Evolutionary conservation across 306 rosid genomes (phyloP), one percentile per base, ranked within the genome.

Genomic region (Nissolia schottii): DNA sequence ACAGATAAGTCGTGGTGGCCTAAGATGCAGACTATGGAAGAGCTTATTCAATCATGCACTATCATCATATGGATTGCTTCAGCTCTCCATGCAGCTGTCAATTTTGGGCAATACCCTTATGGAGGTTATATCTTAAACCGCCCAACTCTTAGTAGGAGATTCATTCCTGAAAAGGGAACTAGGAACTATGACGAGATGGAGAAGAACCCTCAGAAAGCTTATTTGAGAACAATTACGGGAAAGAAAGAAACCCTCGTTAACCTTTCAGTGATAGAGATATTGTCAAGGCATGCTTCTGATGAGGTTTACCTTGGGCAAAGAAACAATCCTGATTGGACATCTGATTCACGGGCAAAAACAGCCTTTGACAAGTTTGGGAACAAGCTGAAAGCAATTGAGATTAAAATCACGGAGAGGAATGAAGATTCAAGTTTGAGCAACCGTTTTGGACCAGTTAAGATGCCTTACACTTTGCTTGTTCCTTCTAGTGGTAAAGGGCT

Each of bases 401-500:
- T 1, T 1, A 62, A 34, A 10, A 69, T 87, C 41, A 32, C 3
- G 0, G n/a, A 6, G 14, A 77, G 71, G 80, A 89, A 89, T 68
- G 9, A 18, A 0, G 84, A 89, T 56, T 56, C 65, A 23, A 67
- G 18, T 7, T 15, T 81, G 27, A 81, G 57, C 37, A 87, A 87
- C 41, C 63, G 96, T 12, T 31, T n/a, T 13, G 97, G 95, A 2
- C 95, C 90, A 0, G 87, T 46, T 6, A 51, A 83, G 5, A 24
- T 88, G 66, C 97, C 90, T 0, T 91, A 88, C 50, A 86, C 92
- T n/a, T 37, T 88, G 64, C 84, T 91, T 4, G 43, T 78, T 75
- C 97, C 89, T 22, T 22, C 80, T 0, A 88, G 97, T 40, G 62
- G 73, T 4, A 74, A 61, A 11, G 95, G 97, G 15, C 80, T 91